Evolutionary conservation across 495 filamentous ascomycete genomes (phyloP).

Genomic region (Hypomontagnella monticulosa): DNA sequence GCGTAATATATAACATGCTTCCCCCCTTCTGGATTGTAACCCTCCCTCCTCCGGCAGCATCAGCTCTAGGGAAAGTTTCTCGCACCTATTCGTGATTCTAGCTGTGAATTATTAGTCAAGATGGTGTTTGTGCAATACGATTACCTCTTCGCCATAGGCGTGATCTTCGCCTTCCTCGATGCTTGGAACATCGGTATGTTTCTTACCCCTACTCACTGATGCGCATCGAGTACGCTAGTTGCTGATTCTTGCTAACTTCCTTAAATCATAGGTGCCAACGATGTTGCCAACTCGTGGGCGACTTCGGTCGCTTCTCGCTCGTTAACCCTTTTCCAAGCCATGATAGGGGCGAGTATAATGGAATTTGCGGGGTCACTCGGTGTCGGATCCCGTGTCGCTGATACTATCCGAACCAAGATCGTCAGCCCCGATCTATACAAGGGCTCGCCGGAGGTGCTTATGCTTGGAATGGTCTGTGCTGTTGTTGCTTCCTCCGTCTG

Average conservation of each 20-base stretch:
- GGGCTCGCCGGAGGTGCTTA: conserved; percentile 62
- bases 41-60: not conserved
- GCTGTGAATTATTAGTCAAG: conserved; percentile 9
- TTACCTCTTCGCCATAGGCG: conserved; percentile 80
- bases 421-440: conserved; percentile 63
- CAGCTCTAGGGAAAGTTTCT: conserved; percentile 4
- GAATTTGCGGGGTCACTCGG: conserved; percentile 73
- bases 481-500: conserved; percentile 67
- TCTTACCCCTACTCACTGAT: conserved; percentile 16
- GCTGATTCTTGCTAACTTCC: not conserved
- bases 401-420: conserved; percentile 74
- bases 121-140: conserved; percentile 65
- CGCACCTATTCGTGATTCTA: not conserved
- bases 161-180: conserved; percentile 78
- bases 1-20: conserved; percentile 6
- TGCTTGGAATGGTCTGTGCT: conserved; percentile 72
- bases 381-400: conserved; percentile 70
- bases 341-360: conserved; percentile 72
- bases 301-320: conserved; percentile 76
- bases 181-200: conserved; percentile 70
- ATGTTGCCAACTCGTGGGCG: conserved; percentile 82
- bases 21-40: not conserved
- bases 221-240: not conserved
- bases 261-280: conserved; percentile 62
- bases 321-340: conserved; percentile 72